phyloP scores from a whole-genome alignment of 2,329 filamentous ascomycete species.

The Fusarium buharicum region DNA sequence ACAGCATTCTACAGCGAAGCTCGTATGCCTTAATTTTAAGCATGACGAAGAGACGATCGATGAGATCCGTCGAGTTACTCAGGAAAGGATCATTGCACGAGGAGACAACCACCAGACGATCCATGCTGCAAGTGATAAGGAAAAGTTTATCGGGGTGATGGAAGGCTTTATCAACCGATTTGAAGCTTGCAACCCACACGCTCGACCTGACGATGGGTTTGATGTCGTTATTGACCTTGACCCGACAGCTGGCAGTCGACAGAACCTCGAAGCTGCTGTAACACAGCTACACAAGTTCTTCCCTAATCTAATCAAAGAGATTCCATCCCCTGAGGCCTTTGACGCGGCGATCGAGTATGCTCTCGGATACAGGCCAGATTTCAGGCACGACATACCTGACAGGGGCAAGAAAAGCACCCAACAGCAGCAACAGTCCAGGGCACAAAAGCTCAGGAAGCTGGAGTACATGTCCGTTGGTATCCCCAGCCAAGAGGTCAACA shows the following conservation, averaged over 20 bases:
- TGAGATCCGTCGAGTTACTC: conserved; percentile 78
- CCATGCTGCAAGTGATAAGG: conserved; percentile 77
- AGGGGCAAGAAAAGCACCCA: conserved; percentile 54
- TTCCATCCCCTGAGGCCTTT: conserved; percentile 78
- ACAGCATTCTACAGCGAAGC: conserved; percentile 70
- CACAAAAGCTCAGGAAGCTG: conserved; percentile 54
- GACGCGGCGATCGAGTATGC: conserved; percentile 82
- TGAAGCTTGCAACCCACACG: conserved; percentile 75
- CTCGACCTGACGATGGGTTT: conserved; percentile 81
- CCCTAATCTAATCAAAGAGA: conserved; percentile 75
- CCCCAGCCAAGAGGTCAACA: conserved; percentile 54
- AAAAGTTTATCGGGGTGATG: conserved; percentile 91
- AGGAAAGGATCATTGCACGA: conserved; percentile 80
- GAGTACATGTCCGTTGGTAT: conserved; percentile 68
- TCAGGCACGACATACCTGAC: conserved; percentile 79
- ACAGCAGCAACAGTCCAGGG: conserved; percentile 45
- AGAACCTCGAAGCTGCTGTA: conserved; percentile 85
- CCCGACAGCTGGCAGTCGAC: conserved; percentile 77
- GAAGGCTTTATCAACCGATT: conserved; percentile 91
- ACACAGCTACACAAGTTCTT: conserved; percentile 77
- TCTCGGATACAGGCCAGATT: conserved; percentile 78
- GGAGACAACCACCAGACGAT: conserved; percentile 99
- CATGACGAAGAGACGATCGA: conserved; percentile 82
- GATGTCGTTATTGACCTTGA: conserved; percentile 88
- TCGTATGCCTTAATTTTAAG: conserved; percentile 89